These are phyloP conservation scores for Fragaria iinumae DNA, from an alignment of 306 rosid species.

Conservation along the genomic window DNA sequence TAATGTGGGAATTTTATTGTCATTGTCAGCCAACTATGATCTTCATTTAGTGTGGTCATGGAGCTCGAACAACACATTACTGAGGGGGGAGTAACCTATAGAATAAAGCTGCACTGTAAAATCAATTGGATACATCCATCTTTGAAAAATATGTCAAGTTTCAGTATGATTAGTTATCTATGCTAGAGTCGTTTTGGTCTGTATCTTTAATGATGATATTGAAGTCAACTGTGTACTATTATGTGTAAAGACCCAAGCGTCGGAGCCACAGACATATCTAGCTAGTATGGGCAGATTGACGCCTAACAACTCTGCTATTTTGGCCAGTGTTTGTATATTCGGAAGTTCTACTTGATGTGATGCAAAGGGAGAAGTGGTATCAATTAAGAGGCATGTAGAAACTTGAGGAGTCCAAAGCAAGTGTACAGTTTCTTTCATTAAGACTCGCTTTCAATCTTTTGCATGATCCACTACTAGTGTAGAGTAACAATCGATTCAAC, in stretches of 20 bases:
- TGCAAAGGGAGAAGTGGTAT: not conserved
- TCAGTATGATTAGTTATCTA: not conserved
- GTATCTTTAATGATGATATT: not conserved
- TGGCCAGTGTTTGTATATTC: not conserved
- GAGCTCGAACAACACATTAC: constrained; percentile 6
- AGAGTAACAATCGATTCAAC: too few relatives aligned
- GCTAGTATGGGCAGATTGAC: not conserved
- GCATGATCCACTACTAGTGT: too few relatives aligned
- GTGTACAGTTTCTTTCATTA: too few relatives aligned
- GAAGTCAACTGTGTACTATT: not conserved
- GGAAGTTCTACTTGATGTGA: not conserved
- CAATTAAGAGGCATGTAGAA: not conserved
- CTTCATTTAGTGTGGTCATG: constrained; percentile 30
- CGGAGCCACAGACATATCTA: not conserved
- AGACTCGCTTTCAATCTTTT: too few relatives aligned
- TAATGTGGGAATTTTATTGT: constrained; percentile 43
- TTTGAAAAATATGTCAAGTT: not conserved
- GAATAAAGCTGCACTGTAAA: not conserved
- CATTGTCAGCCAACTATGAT: constrained; percentile 50
- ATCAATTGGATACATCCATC: not conserved
- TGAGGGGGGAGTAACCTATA: constrained; percentile 4
- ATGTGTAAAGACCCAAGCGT: not conserved
- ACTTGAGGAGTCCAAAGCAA: not conserved
- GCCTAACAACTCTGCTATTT: not conserved
- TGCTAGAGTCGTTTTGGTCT: not conserved